Evolutionary conservation across 176 grass and related monocot species (phyloP).

Genomic region (maize (Zea mays)): Zm-B73-REFERENCE-NAM-5.0 NC_050096.1:15201501-15202000

Average conservation of each 20-base stretch:
- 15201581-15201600: too few species aligned
- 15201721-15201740: slow-evolving; percentile 23
- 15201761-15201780: not conserved
- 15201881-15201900: not conserved
- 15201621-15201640: not conserved
- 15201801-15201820: slow-evolving; percentile 11
- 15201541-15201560: not conserved
- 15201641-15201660: too few species aligned
- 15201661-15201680: too few species aligned
- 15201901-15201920: not conserved
- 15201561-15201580: not conserved
- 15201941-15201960: not conserved
- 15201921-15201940: not conserved
- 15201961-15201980: slow-evolving; percentile 33
- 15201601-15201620: too few species aligned
- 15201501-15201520: slow-evolving; percentile 45
- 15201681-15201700: not conserved
- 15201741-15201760: slow-evolving; percentile 5
- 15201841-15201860: slow-evolving; percentile 38
- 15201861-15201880: slow-evolving; percentile 12
- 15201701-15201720: not conserved
- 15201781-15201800: slow-evolving; percentile 29
- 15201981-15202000: not conserved
- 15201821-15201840: slow-evolving; percentile 34
- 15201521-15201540: slow-evolving; percentile 40